A percentile compares a stretch with the other conserved stretches of the same genome.
phyloP scores from a whole-genome alignment of 495 filamentous ascomycete species.

The Oidiodendron maius region DNA sequence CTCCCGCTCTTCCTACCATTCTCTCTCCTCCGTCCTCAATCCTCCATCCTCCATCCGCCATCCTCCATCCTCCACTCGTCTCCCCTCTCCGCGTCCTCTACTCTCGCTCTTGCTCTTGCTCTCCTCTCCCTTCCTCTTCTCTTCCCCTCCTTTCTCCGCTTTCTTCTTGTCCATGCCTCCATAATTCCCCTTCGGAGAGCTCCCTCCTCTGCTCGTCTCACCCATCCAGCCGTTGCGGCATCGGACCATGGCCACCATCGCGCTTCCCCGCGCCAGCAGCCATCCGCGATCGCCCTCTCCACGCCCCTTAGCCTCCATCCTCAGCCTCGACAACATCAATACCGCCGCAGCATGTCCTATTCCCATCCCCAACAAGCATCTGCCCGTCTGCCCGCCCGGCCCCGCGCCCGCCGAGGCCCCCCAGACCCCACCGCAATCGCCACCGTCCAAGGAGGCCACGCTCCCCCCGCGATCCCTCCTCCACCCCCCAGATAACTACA shows the following conservation, averaged over 20 bases:
- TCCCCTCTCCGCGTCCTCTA: not conserved
- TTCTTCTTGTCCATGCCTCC: not conserved
- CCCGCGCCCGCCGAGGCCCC: slow-evolving; percentile 54
- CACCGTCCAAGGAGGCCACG: slow-evolving; percentile 43
- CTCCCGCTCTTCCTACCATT: slow-evolving; percentile 9
- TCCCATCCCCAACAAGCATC: slow-evolving; percentile 84
- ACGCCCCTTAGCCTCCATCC: slow-evolving; percentile 41
- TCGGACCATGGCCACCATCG: slow-evolving; percentile 43
- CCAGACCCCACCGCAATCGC: slow-evolving; percentile 63
- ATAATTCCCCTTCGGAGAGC: slow-evolving; percentile 10
- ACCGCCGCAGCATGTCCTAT: slow-evolving; percentile 34
- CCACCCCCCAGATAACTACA: slow-evolving; percentile 64
- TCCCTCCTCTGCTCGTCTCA: slow-evolving; percentile 4
- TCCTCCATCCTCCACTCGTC: not conserved
- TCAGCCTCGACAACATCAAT: slow-evolving; percentile 42
- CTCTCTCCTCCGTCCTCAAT: slow-evolving; percentile 13
- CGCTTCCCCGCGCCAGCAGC: slow-evolving; percentile 37
- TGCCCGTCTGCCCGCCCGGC: slow-evolving; percentile 78
- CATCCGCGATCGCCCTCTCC: slow-evolving; percentile 38
- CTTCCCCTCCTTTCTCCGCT: not conserved
- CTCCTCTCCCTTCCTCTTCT: not conserved
- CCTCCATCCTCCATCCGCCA: slow-evolving; percentile 18
- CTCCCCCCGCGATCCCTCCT: slow-evolving; percentile 59
- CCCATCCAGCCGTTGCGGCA: not conserved
- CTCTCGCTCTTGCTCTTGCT: slow-evolving; percentile 22